Base-by-base conservation (phyloP, 2,329 filamentous ascomycete species). In the Grosmannia serpens region DNA sequence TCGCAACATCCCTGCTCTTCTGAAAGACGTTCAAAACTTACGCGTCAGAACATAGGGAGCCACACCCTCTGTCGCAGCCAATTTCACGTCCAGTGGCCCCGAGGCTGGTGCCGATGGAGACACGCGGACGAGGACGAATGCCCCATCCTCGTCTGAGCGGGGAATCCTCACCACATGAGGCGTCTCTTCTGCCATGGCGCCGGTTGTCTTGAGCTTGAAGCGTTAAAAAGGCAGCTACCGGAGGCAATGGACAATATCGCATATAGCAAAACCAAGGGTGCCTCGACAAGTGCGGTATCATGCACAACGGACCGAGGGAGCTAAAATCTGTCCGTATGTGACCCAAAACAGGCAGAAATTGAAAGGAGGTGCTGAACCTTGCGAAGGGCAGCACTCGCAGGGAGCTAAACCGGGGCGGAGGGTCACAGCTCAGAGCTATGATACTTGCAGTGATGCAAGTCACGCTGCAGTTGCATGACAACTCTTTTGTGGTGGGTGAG, bases 31-130 rank as follows among this genome's bases (percentile, higher is more conserved):
- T 29, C 47, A 33, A 41, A 10, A 77, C 81, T 77, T 75, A 86
- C 84, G 70, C 61, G 76, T 76, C 58, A 76, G 70, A 49, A 77
- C 73, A 70, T 84, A 88, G 8, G 83, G 78, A 53, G 76, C 77
- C 58, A 80, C 77, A 58, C 83, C 82, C 65, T 91, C 87, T 33
- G 86, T 89, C 38, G 80, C 87, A 38, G 86, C 75, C 33, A 91
- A 70, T 67, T 83, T 84, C 53, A 88, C 70, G 69, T 89, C 85
- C 33, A 90, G 72, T 1, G 78, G 76, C 59, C 75, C 76, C 41
- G 74, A 71, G 20, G 63, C 58, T 49, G 60, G 27, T 44, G 73
- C 74, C 58, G 70, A 77, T 26, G 78, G 72, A 2, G 75, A 74
- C 59, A 84, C 78, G 64, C 87, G 78, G 22, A 88, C 67, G 26